These are phyloP conservation scores for Jackrogersella multiformis DNA, from an alignment of 495 filamentous ascomycete species.

Conservation along the genomic window DNA sequence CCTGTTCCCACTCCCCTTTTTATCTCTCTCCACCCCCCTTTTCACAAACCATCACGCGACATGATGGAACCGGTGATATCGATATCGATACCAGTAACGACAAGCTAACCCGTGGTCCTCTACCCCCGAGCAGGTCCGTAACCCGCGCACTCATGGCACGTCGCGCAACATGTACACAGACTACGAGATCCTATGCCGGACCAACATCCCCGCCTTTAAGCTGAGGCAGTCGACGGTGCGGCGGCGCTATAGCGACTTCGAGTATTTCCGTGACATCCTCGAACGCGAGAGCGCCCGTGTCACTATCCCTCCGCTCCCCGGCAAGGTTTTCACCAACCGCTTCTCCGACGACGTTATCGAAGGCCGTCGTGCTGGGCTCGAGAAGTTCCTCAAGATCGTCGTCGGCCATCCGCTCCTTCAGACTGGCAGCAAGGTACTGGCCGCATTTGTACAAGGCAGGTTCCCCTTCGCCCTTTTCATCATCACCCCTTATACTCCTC, in stretches of 20 bases:
- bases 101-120: conserved; percentile 5
- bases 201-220: conserved; percentile 99
- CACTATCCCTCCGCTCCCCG: conserved; percentile 93
- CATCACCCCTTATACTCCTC: not conserved
- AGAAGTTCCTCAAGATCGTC: conserved; percentile 97
- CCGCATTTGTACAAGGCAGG: conserved; percentile 94
- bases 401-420: conserved; percentile 96
- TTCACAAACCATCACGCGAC: conserved; percentile 17
- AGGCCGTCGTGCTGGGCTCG: conserved; percentile 87
- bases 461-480: conserved; percentile 38
- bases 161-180: conserved; percentile 97
- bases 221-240: conserved; percentile 82
- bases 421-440: conserved; percentile 96
- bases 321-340: conserved; percentile 97
- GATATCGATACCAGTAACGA: not conserved
- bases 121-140: conserved; percentile 73
- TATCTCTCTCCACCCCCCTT: not conserved
- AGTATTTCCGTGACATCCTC: conserved; percentile 97
- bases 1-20: not conserved
- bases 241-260: conserved; percentile 95
- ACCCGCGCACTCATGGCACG: conserved; percentile 93
- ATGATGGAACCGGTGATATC: conserved; percentile 17
- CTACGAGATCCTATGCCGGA: conserved; percentile 96
- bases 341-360: conserved; percentile 99
- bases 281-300: conserved; percentile 94